Evolutionary conservation across 352 stramenopile species (phyloP).

Genomic region (Hyaloperonospora arabidopsidis): DNA sequence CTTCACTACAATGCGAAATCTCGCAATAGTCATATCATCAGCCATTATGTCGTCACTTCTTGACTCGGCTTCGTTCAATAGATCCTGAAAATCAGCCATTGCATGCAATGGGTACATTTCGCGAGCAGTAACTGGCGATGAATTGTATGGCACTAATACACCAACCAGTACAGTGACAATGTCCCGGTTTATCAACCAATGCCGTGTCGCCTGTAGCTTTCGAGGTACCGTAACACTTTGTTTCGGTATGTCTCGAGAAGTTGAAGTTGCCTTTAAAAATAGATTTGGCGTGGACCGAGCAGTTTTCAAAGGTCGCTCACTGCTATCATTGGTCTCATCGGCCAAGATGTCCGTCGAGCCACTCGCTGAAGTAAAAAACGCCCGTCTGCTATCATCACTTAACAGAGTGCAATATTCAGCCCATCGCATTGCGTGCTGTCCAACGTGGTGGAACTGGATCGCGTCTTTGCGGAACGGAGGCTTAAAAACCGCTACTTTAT

Average conservation of each 20-base stretch:
- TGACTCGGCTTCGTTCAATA: conserved; percentile 12
- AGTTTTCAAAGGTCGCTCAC: conserved; percentile 9
- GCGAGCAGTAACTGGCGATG: neutral
- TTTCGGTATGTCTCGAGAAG: neutral
- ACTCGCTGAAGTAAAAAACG: conserved; percentile 37
- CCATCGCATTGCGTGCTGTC: conserved; percentile 49
- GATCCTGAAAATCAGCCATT: conserved; percentile 22
- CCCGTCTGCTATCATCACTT: conserved; percentile 37
- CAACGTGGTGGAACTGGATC: conserved; percentile 49
- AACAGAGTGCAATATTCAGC: conserved; percentile 33
- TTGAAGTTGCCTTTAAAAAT: conserved; percentile 5
- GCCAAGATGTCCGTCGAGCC: conserved; percentile 9
- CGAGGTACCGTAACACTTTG: no score
- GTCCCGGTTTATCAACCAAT: conserved; percentile 23
- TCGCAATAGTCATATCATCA: conserved; percentile 5
- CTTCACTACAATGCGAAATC: conserved; percentile 15
- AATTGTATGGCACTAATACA: conserved; percentile 15
- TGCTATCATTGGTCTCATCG: conserved; percentile 1
- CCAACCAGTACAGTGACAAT: conserved; percentile 22
- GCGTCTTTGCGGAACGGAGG: conserved; percentile 55
- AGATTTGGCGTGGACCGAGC: conserved; percentile 1
- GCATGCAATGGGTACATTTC: conserved; percentile 15
- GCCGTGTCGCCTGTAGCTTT: neutral
- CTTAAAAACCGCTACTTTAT: conserved; percentile 60
- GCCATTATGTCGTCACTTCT: neutral